Conservation (phyloP, 2,329 filamentous ascomycete species). For the Orbilia blumenaviensis region DNA sequence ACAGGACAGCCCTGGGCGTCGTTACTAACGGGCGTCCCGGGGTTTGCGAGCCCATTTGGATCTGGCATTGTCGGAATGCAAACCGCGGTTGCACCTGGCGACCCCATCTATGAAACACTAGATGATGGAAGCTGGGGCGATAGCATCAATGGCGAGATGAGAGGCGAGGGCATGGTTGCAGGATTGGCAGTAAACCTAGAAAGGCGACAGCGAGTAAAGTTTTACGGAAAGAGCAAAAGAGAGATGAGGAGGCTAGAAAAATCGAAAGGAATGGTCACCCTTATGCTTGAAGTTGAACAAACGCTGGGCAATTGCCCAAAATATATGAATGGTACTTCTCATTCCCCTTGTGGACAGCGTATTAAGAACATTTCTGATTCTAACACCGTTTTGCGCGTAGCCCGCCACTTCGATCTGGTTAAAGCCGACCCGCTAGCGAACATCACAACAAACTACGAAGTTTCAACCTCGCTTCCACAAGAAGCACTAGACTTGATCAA, state of each 20-base stretch:
- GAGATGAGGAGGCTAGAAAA: conserved; percentile 62
- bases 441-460: conserved; percentile 59
- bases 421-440: conserved; percentile 60
- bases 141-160: conserved; percentile 61
- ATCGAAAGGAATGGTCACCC: conserved; percentile 56
- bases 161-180: conserved; percentile 67
- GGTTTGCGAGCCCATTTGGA: conserved; percentile 73
- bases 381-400: conserved; percentile 57
- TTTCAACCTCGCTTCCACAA: conserved; percentile 63
- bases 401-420: conserved; percentile 67
- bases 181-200: conserved; percentile 72
- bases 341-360: too few relatives aligned
- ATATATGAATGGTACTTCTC: conserved; percentile 67
- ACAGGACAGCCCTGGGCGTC: conserved; percentile 77
- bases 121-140: conserved; percentile 64
- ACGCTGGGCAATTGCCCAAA: conserved; percentile 85
- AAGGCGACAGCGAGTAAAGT: conserved; percentile 75
- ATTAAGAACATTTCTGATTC: conserved; percentile 67
- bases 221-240: conserved; percentile 75
- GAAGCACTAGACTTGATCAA: conserved; percentile 70
- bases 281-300: conserved; percentile 74
- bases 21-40: conserved; percentile 77
- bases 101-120: conserved; percentile 75
- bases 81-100: conserved; percentile 69
- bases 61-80: conserved; percentile 72